Evolutionary conservation across 805 yeast genomes (phyloP), one percentile per base, ranked within the genome.

Genomic region (Candida maesae): DNA sequence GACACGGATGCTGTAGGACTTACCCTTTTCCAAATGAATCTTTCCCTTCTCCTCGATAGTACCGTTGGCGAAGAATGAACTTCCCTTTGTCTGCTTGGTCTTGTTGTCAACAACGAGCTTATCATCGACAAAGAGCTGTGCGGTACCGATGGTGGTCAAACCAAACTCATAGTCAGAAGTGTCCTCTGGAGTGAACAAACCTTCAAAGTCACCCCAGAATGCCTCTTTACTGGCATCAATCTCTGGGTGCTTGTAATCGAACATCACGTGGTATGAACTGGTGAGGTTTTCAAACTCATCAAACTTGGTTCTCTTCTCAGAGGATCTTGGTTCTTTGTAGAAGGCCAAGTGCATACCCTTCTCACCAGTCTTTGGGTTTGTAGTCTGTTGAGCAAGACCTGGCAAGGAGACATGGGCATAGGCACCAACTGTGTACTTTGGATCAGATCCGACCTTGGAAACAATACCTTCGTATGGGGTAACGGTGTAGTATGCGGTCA

Each of bases 101-200:
- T 67, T 70, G 60, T 79, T 78, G 56, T 79, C 83, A 37, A 77
- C 73, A 24, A 80, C 62, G 42, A 77, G 60, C 50, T 71, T 51
- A 42, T 60, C 82, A 50, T 80, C 71, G 37, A 79, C 55, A 49
- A 66, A 80, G 17, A 80, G 45, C 53, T 69, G 71, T 23, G 78
- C 81, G 29, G 81, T 73, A 16, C 85, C 85, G 36, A 64, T 52
- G 26, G 70, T 71, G 12, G 74, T 59, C 39, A 74, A 56, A 17
- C 83, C 84, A 50, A 79, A 70, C 41, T 68, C 70, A 51, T 72
- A 78, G 13, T 57, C 64, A 9, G 73, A 80, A 35, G 71, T 48
- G 33, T 63, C 67, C 26, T 73, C 77, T 4, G 83, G 76, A 8
- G 47, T 57, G 47, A 66, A 76, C 27, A 55, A 44, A 33, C 76